A percentile compares a stretch with the other conserved stretches of the same genome.
Evolutionary conservation across 2,329 filamentous ascomycete genomes (phyloP).

Genomic region (Fusarium beomiforme): DNA sequence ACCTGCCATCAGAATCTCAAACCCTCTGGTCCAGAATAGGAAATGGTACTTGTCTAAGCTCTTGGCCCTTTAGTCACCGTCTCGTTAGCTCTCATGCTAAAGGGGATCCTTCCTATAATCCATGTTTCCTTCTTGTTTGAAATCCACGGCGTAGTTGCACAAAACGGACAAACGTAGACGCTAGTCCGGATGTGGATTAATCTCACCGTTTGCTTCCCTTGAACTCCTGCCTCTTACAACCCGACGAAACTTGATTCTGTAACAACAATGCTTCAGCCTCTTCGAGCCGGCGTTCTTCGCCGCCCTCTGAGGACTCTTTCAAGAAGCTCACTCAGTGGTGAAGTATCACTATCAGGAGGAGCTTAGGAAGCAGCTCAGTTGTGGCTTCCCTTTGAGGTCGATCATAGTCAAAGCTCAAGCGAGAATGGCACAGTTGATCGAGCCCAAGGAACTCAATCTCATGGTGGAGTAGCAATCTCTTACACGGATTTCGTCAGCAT

Average conservation of each 20-base stretch:
- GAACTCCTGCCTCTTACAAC: slow-evolving; percentile 40
- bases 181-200: slow-evolving; percentile 21
- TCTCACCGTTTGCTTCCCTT: slow-evolving; percentile 18
- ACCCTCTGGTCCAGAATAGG: slow-evolving; percentile 17
- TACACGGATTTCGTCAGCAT: slow-evolving; percentile 1
- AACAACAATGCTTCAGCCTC: slow-evolving; percentile 58
- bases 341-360: background rate
- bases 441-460: background rate
- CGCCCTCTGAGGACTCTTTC: background rate
- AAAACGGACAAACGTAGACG: slow-evolving; percentile 2
- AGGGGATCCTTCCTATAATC: background rate
- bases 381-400: slow-evolving; percentile 1
- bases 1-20: slow-evolving; percentile 35
- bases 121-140: slow-evolving; percentile 38
- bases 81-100: background rate
- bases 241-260: slow-evolving; percentile 57
- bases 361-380: background rate
- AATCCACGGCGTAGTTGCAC: slow-evolving; percentile 15
- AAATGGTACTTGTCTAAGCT: background rate
- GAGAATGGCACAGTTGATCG: background rate
- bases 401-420: background rate
- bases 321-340: slow-evolving; percentile 1
- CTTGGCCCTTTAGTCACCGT: slow-evolving; percentile 3
- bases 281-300: slow-evolving; percentile 1
- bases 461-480: background rate